phyloP scores from a whole-genome alignment of 192 early-diverging fungal genomes.

The Obelidium mucronatum region DNA sequence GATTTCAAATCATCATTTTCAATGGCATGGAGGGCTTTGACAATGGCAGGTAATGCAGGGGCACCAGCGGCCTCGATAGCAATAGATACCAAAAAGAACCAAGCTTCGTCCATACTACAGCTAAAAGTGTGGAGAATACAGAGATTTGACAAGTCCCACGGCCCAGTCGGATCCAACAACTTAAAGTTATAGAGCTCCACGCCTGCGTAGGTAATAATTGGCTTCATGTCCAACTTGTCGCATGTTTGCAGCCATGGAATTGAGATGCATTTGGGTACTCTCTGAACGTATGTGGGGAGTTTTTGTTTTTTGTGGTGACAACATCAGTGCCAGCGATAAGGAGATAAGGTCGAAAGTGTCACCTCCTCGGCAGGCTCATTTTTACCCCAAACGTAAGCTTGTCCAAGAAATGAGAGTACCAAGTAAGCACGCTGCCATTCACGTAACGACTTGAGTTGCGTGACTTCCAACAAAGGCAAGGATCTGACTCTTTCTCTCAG shows the following conservation, averaged over 20 bases:
- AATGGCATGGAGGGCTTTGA: constrained; percentile 69
- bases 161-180: constrained; percentile 81
- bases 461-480: constrained; percentile 76
- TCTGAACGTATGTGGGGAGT: constrained; percentile 47
- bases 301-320: not conserved
- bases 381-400: constrained; percentile 93
- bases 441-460: constrained; percentile 55
- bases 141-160: constrained; percentile 82
- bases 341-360: constrained; percentile 5
- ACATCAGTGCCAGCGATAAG: too few species aligned
- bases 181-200: constrained; percentile 93
- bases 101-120: constrained; percentile 88
- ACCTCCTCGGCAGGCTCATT: constrained; percentile 75
- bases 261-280: constrained; percentile 78
- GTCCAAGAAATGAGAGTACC: constrained; percentile 86
- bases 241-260: constrained; percentile 84
- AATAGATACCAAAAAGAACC: constrained; percentile 95
- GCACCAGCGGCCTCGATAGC: constrained; percentile 87
- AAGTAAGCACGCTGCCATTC: constrained; percentile 90
- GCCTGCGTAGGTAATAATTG: constrained; percentile 84
- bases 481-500: constrained; percentile 49
- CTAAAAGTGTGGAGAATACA: constrained; percentile 84
- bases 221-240: constrained; percentile 79
- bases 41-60: constrained; percentile 70
- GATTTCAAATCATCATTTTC: constrained; percentile 58